Base-by-base conservation (phyloP, 495 filamentous ascomycete genomes). In the Mytilinidion resinicola region DNA sequence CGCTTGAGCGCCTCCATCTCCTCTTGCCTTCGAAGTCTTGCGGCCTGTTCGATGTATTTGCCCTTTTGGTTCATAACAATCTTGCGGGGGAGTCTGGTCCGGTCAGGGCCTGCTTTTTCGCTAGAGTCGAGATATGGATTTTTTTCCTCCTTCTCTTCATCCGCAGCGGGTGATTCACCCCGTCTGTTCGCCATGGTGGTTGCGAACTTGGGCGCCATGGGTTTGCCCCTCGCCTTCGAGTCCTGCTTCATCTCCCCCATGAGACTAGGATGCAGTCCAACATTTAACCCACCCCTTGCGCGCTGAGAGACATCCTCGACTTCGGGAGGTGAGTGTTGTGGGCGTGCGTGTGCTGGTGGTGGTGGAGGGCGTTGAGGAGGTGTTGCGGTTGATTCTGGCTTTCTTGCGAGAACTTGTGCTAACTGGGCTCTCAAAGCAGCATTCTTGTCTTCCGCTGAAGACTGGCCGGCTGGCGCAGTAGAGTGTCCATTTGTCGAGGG, bases 61-160 rank as follows among this genome's bases (percentile, higher is more conserved):
- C 93, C 93, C 70, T 96, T 96, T 65, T 91, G 85, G 73, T 96
- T 95, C 78, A 98, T 97, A 10, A 89, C 71, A 17, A 98, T 80
- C 63, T 89, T 83, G 43, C 87, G 83, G 1, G 87, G 76, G 53
- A 86, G 76, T 38, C 90, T 48, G 19, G 1, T 33, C 12, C 19
- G 80, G 20, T 78, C 78, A 63, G 78, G 87, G 2, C 83, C 81
- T 17, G 80, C 78, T 62, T 66, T 74, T 49, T 25, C 12, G 21
- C 8, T 87, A 2, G 86, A 77, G 66, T 96, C 93, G 58, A 86
- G 95, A 65, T 95, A 96, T 3, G 90, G 92, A 56, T 96, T 96
- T 25, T 80, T 78, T 66, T 80, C 82, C 50, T 72, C 70, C 62
- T 78, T 35, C 56, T 70, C 69, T 7, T 59, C 60, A 25, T 70